Evolutionary conservation across 2,329 filamentous ascomycete genomes (phyloP), one percentile per base, ranked within the genome.

Genomic region (Ophiocordyceps polyrhachis-furcata): DNA sequence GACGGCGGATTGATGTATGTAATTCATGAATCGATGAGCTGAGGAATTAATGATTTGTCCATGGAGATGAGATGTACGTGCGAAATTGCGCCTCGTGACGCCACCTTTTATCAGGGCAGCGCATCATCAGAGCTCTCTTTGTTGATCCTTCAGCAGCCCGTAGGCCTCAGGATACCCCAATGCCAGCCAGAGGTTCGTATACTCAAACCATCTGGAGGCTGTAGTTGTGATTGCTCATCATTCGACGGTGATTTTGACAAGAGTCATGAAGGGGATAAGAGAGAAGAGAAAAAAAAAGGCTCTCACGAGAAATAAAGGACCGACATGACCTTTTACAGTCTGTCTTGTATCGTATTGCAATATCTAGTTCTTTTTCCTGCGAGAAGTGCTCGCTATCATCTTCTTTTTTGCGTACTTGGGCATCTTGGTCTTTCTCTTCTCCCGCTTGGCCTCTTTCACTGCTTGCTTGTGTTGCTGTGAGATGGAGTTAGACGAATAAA

Each of bases 321-420:
- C 31, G 41, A 31, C 21, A 23, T 19, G 23, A 13, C 15, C 20
- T n/a, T 9, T 23, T 3, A 28, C n/a, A 19, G 25, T 3, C n/a
- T 38, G n/a, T 19, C 17, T 20, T 12, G 35, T 8, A 38, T 38
- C 11, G 35, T 12, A 38, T 38, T 21, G 19, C 2, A 21, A 20
- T 41, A 14, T 41, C 19, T 41, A 21, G 45, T 55, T 67, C 73
- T 59, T 80, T 66, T 83, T 81, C 56, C 73, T 76, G 52, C 76
- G 68, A 46, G 75, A 69, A 15, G 71, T 70, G 49, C 68, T 68
- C 46, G 71, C 73, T 23, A 93, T 75, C 47, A 93, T 63, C 59
- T 82, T 84, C 70, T 95, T 96, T 73, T 98, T 98, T 31, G 94
- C 52, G 58, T 93, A 79, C 66, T 98, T 98, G 0, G 91, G 89